Base-by-base conservation (phyloP, 129 eudicot species). In the Silybum marianum region DNA sequence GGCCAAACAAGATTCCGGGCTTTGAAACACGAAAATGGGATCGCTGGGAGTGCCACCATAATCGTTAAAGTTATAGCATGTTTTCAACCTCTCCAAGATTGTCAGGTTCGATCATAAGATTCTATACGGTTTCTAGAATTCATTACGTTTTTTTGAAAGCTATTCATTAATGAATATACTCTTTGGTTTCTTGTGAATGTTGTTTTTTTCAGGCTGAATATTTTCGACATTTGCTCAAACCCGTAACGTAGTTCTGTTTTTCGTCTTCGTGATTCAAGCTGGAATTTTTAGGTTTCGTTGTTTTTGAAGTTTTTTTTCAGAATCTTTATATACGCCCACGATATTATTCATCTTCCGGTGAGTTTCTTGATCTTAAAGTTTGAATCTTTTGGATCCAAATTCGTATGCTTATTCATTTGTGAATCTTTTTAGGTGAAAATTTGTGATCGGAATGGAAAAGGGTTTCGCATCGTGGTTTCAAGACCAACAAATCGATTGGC, bases 61-160 rank as follows among this genome's bases (percentile, higher is more conserved):
- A 87, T 92, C 36, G 94, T 95, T 92, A 95, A 93, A 91, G 98
- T 95, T 34, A 92, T 95, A 82, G 99, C 97, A 73, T 95, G 99
- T 84, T 95, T 95, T 85, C 98, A 92, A 90, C 97, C 93, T 84
- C 92, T 95, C 39, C 90, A 88, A 77, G 97, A 95, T 90, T 95
- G 99, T 85, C 97, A 92, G 97, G 99, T 92, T 76, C 14, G 93
- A 77, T 38, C 62, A 69, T 58, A 32, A 32, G 14, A 10, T 42
- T 39, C n/a, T 71, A 32, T 36, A 4, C 72, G n/a, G 7, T 71
- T 21, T 6, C 32, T 4, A 74, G 30, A 30, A 46, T 81, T 81
- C n/a, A 39, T 73, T 68, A 25, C 54, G 9, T 67, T 34, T 32
- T 32, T 25, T 9, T 11, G 22, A 58, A 42, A 42, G 26, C 70